phyloP scores from a whole-genome alignment of 805 yeast species.

The Yarrowia sp. region DNA sequence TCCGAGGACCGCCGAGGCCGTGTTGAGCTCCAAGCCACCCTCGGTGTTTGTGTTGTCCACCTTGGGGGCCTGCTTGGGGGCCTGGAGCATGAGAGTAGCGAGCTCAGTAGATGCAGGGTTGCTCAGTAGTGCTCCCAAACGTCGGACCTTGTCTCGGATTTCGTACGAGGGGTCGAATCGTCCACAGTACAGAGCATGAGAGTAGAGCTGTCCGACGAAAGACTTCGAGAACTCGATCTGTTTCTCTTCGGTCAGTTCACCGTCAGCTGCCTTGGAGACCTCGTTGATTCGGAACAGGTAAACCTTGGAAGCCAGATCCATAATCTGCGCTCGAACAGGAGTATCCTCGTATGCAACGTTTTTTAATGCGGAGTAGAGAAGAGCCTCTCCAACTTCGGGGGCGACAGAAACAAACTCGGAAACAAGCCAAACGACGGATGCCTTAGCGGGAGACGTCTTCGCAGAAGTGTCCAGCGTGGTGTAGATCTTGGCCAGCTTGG shows the following conservation, averaged over 20 bases:
- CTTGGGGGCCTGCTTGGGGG: constrained; percentile 66
- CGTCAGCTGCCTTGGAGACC: constrained; percentile 27
- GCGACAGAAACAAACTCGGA: constrained; percentile 67
- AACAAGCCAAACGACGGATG: constrained; percentile 84
- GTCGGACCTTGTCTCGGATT: constrained; percentile 80
- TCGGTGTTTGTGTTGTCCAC: neutral
- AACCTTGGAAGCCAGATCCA: constrained; percentile 72
- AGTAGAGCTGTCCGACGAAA: constrained; percentile 46
- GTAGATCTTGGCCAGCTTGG: constrained; percentile 46
- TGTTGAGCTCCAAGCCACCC: constrained; percentile 36
- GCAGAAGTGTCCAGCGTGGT: constrained; percentile 27
- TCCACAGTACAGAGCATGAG: constrained; percentile 58
- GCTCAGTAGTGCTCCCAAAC: constrained; percentile 60
- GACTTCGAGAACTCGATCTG: constrained; percentile 25
- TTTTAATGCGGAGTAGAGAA: constrained; percentile 57
- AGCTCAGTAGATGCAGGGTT: constrained; percentile 53
- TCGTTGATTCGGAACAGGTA: constrained; percentile 54
- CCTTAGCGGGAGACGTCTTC: constrained; percentile 52
- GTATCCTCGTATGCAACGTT: constrained; percentile 54
- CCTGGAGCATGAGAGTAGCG: constrained; percentile 69
- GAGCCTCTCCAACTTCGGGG: constrained; percentile 64
- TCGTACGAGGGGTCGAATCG: constrained; percentile 74
- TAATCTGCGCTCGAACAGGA: constrained; percentile 64
- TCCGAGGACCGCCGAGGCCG: constrained; percentile 37
- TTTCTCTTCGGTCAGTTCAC: constrained; percentile 20